Percentiles rank a stretch among this genome's conserved stretches.
Evolutionary conservation across 2,329 filamentous ascomycete genomes (phyloP).

Genomic region (Neonectria neomacrospora): DNA sequence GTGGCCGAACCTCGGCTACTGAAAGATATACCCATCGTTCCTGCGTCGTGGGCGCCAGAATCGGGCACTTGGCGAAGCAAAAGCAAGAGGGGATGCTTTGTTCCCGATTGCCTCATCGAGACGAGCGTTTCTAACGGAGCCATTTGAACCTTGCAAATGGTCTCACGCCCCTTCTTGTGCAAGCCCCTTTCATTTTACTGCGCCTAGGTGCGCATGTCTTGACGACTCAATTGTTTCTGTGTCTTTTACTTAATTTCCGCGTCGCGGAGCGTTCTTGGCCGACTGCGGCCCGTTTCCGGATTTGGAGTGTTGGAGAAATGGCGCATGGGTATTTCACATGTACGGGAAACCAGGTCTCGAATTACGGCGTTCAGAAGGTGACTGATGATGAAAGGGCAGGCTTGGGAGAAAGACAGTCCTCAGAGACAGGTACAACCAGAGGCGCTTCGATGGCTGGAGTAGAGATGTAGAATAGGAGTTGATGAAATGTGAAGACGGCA

Average conservation of each 20-base stretch:
- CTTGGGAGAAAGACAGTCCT: slow-evolving; percentile 18
- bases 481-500: slow-evolving; percentile 36
- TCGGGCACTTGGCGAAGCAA: slow-evolving; percentile 1
- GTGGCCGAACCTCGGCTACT: neutral
- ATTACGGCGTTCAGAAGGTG: slow-evolving; percentile 32
- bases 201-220: neutral
- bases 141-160: neutral
- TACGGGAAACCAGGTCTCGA: slow-evolving; percentile 21
- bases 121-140: neutral
- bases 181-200: slow-evolving; percentile 6
- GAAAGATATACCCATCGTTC: neutral
- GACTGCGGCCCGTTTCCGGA: slow-evolving; percentile 30
- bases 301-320: slow-evolving; percentile 38
- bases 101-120: neutral
- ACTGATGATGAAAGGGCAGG: slow-evolving; percentile 24
- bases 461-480: slow-evolving; percentile 38
- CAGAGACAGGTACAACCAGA: slow-evolving; percentile 13
- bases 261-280: slow-evolving; percentile 33
- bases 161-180: neutral
- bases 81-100: slow-evolving; percentile 2
- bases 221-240: slow-evolving; percentile 19
- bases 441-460: slow-evolving; percentile 23
- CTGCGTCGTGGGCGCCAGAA: neutral
- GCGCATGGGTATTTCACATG: slow-evolving; percentile 35
- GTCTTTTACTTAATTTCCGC: slow-evolving; percentile 27